These are phyloP conservation scores for Panicum hallii DNA, from an alignment of 202 grass and related monocot genomes.

Conservation along the genomic window DNA sequence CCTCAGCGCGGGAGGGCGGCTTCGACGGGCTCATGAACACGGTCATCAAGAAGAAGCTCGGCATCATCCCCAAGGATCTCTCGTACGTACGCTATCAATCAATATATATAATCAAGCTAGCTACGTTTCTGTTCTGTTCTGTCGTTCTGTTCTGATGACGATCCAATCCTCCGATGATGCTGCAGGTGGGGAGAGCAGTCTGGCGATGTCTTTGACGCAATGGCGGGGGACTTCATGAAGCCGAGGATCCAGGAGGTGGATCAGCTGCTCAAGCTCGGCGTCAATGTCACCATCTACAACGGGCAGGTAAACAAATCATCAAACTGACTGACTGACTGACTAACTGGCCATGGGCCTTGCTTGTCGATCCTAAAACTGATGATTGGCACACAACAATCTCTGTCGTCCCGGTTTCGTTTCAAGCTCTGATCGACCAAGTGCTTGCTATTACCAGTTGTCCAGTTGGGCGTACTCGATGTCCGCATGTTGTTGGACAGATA, in stretches of 20 bases:
- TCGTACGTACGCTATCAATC: conserved; percentile 31
- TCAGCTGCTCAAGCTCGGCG: conserved; percentile 69
- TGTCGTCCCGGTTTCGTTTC: too few species aligned
- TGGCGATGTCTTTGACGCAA: conserved; percentile 53
- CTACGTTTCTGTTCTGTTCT: too few species aligned
- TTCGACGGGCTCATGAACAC: conserved; percentile 64
- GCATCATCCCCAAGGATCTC: conserved; percentile 73
- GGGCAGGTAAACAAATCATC: conserved; percentile 50
- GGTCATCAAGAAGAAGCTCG: conserved; percentile 76
- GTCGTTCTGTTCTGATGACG: too few species aligned
- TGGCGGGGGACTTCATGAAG: conserved; percentile 82
- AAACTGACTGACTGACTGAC: background rate
- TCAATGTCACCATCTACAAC: conserved; percentile 83
- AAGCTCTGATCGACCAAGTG: too few species aligned
- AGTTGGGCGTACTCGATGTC: too few species aligned
- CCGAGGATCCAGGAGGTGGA: conserved; percentile 90
- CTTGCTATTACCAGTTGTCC: too few species aligned
- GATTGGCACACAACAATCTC: background rate
- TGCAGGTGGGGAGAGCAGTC: conserved; percentile 80
- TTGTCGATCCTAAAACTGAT: background rate
- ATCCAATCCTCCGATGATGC: too few species aligned
- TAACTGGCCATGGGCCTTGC: too few species aligned
- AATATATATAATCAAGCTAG: too few species aligned
- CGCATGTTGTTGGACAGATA: too few species aligned
- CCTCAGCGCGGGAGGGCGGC: conserved; percentile 5